These are phyloP conservation scores for Cystobasidiaceae sp. DNA, from an alignment of 1,284 basidiomycete genomes.

Conservation along the genomic window DNA sequence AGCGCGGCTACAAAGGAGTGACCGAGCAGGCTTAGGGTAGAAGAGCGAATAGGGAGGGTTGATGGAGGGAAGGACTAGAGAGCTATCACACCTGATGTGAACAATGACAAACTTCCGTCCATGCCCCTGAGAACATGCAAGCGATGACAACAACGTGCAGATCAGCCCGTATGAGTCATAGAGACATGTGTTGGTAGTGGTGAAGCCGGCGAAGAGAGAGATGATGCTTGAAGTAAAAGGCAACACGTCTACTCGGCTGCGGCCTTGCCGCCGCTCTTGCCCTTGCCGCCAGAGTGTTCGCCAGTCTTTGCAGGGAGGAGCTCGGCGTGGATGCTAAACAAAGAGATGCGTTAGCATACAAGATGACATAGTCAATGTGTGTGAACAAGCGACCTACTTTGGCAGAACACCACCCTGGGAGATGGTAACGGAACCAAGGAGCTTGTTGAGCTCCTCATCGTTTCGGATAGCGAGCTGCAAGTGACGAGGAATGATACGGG, in stretches of 20 bases:
- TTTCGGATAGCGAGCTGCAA: slow-evolving; percentile 73
- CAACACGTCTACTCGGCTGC: neutral
- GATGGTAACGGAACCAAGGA: slow-evolving; percentile 78
- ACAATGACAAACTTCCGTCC: no score
- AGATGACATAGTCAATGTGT: neutral
- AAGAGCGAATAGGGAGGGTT: neutral
- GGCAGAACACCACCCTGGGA: slow-evolving; percentile 81
- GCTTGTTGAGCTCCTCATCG: slow-evolving; percentile 57
- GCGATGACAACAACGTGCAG: no score
- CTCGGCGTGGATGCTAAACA: slow-evolving; percentile 31
- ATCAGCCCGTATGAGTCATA: neutral
- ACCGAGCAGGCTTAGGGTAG: neutral
- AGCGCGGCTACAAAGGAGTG: neutral
- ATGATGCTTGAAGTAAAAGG: neutral
- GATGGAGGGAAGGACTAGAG: neutral
- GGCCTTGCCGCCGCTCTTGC: slow-evolving; percentile 28
- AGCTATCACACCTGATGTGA: no score
- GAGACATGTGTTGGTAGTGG: neutral
- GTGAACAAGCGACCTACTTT: slow-evolving; percentile 1
- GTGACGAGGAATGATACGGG: slow-evolving; percentile 86
- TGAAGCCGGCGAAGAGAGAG: neutral
- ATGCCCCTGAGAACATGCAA: no score
- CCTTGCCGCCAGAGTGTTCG: slow-evolving; percentile 9
- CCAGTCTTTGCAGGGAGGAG: slow-evolving; percentile 29
- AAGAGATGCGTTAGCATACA: neutral